Percentiles rank a stretch among this genome's conserved stretches.
Conservation (phyloP, 495 filamentous ascomycete genomes). For the Apodospora peruviana region DNA sequence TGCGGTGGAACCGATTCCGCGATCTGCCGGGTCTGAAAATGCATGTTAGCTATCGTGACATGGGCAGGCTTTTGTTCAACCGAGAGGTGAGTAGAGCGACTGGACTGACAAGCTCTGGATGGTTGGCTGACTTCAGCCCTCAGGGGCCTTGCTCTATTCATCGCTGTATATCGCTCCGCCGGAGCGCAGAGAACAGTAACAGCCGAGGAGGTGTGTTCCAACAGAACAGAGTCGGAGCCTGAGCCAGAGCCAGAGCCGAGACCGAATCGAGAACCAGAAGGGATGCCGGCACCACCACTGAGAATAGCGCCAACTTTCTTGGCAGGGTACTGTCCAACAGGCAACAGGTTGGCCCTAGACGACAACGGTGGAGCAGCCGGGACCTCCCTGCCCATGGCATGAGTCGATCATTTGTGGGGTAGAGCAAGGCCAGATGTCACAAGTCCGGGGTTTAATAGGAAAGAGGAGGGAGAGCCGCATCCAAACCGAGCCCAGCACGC, state of each 20-base stretch:
- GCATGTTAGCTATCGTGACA: constrained; percentile 12
- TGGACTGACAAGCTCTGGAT: constrained; percentile 6
- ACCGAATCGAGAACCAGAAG: constrained; percentile 1
- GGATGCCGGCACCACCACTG: constrained; percentile 2
- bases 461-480: not conserved
- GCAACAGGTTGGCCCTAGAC: not conserved
- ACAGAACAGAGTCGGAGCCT: not conserved
- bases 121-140: constrained; percentile 18
- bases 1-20: constrained; percentile 36
- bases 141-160: constrained; percentile 15
- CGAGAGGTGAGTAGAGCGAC: constrained; percentile 2
- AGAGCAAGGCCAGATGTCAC: not conserved
- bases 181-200: not conserved
- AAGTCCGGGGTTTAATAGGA: not conserved
- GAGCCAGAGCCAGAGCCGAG: constrained; percentile 1
- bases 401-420: constrained; percentile 9
- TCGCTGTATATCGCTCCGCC: constrained; percentile 8
- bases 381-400: constrained; percentile 9
- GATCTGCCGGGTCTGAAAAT: constrained; percentile 40
- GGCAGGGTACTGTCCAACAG: constrained; percentile 11
- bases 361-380: constrained; percentile 10
- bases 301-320: constrained; percentile 15
- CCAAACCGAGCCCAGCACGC: not conserved
- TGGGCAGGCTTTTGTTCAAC: not conserved
- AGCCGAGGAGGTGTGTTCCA: not conserved